These are phyloP conservation scores for Fusarium sp. DNA, from an alignment of 2,329 filamentous ascomycete genomes.

Conservation along the genomic window DNA sequence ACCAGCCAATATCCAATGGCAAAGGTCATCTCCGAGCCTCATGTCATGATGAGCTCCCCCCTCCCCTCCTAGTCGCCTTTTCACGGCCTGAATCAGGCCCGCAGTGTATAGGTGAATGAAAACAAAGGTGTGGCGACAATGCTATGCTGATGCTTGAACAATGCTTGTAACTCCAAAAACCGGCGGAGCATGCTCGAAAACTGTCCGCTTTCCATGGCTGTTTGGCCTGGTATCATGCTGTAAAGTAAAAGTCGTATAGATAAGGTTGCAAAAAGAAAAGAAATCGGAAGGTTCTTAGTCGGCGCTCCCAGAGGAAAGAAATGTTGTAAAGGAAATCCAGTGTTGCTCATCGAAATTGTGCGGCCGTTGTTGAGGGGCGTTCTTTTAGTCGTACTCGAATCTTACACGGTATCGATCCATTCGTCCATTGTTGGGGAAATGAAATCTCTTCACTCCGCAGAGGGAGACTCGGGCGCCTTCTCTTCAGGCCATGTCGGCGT, in stretches of 20 bases:
- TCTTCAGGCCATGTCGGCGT: slow-evolving; percentile 54
- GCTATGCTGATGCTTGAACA: slow-evolving; percentile 31
- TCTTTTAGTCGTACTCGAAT: neutral
- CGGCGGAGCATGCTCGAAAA: slow-evolving; percentile 17
- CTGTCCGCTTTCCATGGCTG: slow-evolving; percentile 37
- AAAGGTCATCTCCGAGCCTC: slow-evolving; percentile 8
- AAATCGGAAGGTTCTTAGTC: slow-evolving; percentile 6
- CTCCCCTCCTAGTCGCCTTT: neutral
- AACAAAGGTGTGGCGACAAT: slow-evolving; percentile 18
- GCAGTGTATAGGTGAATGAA: slow-evolving; percentile 10
- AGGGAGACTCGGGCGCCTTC: slow-evolving; percentile 5
- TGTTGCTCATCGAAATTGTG: slow-evolving; percentile 12
- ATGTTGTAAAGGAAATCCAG: slow-evolving; percentile 1
- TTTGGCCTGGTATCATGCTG: slow-evolving; percentile 46
- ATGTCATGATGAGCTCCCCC: neutral
- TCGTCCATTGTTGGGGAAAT: neutral
- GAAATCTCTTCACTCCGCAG: slow-evolving; percentile 11
- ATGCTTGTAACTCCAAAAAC: slow-evolving; percentile 34
- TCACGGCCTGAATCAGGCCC: neutral
- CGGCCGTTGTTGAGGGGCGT: slow-evolving; percentile 1
- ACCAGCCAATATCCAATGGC: slow-evolving; percentile 8
- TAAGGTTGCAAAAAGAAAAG: slow-evolving; percentile 15
- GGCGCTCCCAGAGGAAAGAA: neutral
- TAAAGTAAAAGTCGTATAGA: slow-evolving; percentile 27
- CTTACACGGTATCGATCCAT: neutral